Percentiles rank a stretch among this genome's conserved stretches.
Conservation (phyloP, 805 yeast species). For the Wickerhamia fluorescens region DNA sequence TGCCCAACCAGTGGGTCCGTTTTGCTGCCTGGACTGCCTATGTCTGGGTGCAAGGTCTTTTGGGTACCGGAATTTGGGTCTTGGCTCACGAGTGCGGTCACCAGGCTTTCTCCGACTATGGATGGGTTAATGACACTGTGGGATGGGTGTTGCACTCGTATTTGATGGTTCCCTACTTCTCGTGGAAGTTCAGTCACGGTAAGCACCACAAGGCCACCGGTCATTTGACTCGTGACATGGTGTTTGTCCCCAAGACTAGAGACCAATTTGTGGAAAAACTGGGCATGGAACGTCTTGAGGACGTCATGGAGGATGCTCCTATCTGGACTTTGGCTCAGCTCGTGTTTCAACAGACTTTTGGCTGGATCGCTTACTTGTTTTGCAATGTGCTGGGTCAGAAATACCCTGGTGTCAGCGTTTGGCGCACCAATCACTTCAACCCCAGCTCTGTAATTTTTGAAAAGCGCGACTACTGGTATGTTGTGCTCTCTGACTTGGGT, state of each 20-base stretch:
- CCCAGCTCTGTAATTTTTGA: constrained; percentile 53
- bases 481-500: constrained; percentile 51
- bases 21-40: constrained; percentile 36
- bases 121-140: constrained; percentile 44
- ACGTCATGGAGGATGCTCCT: constrained; percentile 51
- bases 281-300: constrained; percentile 31
- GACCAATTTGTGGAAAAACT: constrained; percentile 32
- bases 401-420: constrained; percentile 31
- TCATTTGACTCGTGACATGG: constrained; percentile 53
- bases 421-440: constrained; percentile 45
- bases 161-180: constrained; percentile 51
- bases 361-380: constrained; percentile 43
- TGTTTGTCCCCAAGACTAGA: constrained; percentile 49
- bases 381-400: constrained; percentile 49
- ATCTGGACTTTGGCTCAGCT: constrained; percentile 36
- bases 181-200: constrained; percentile 55
- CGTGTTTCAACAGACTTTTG: constrained; percentile 50
- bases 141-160: constrained; percentile 60
- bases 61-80: constrained; percentile 56
- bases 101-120: constrained; percentile 52
- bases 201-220: constrained; percentile 63
- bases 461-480: constrained; percentile 46
- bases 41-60: constrained; percentile 37
- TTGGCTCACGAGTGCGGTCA: constrained; percentile 63
- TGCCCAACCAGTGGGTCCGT: constrained; percentile 20